These are phyloP conservation scores for Fusarium sacchari DNA, from an alignment of 2,329 filamentous ascomycete genomes.

Conservation along the genomic window DNA sequence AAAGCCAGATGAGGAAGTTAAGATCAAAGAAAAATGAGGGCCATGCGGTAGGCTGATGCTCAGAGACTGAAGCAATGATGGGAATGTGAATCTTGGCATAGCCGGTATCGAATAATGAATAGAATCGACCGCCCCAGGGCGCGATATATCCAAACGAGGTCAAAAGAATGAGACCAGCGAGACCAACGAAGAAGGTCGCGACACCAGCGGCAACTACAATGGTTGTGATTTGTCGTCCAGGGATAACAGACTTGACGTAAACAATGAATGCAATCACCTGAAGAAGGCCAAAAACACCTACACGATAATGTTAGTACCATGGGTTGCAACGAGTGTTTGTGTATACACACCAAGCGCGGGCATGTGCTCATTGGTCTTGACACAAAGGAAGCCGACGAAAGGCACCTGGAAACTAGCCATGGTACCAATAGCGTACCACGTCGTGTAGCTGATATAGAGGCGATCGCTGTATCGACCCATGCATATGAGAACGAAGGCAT, in stretches of 20 bases:
- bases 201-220: constrained; percentile 82
- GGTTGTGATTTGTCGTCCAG: constrained; percentile 92
- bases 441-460: constrained; percentile 95
- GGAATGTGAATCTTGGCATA: constrained; percentile 99
- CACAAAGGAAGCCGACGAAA: constrained; percentile 96
- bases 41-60: constrained; percentile 99
- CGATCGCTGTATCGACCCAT: constrained; percentile 97
- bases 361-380: constrained; percentile 99
- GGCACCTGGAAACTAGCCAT: constrained; percentile 99
- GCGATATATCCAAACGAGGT: constrained; percentile 93
- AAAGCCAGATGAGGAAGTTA: constrained; percentile 98
- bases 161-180: constrained; percentile 82
- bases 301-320: constrained; percentile 9
- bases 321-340: neutral
- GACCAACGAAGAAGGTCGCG: constrained; percentile 75
- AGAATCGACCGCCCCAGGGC: constrained; percentile 98
- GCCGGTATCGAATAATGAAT: constrained; percentile 98
- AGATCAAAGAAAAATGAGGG: constrained; percentile 99
- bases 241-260: constrained; percentile 87
- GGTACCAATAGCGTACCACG: constrained; percentile 96
- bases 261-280: constrained; percentile 94
- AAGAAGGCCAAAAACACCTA: constrained; percentile 93
- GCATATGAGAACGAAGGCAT: constrained; percentile 91
- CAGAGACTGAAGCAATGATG: constrained; percentile 99
- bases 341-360: constrained; percentile 77